Evolutionary conservation across 371 early-diverging fungal genomes (phyloP), one percentile per base, ranked within the genome.

Genomic region (Mucor mucedo): DNA sequence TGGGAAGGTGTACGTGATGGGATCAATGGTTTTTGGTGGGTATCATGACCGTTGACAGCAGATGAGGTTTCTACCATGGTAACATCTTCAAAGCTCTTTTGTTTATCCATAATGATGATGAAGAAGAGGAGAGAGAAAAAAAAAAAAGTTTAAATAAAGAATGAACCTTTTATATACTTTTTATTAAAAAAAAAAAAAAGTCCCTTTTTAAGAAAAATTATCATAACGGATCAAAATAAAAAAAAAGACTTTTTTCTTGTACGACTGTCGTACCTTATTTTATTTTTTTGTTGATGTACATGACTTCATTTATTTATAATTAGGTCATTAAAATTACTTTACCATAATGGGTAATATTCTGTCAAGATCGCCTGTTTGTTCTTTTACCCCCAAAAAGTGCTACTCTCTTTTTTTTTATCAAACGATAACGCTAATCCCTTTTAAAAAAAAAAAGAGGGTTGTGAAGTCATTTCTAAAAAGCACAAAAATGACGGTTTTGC

Each of bases 71-170:
- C 40, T 8, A 47, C 33, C n/a, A 40, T 41, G 0, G 59, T 45
- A 14, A 50, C 16, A 41, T 52, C 55, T 45, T 62, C 54, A 28
- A 50, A 47, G 10, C 53, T 52, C 7, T 13, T 35, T 39, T 54
- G 45, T 54, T 54, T 55, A 32, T 54, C 47, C 47, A 62, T 55
- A 21, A 7, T 35, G 13, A 54, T 14, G 14, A 16, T 5, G 28
- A 41, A 41, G 21, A 35, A 42, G 41, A 55, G 27, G 27, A 42
- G 33, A 42, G 10, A 27, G 16, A 28, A 41, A 53, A 28, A 28
- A 21, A 16, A 28, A 28, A 42, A 42, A 29, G 7, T 16, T 52
- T 16, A 14, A 14, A 14, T 33, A 9, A 10, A 35, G 21, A 21
- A 21, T 21, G 32, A n/a, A 8, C 52, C 30, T 30, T 52, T 52